phyloP scores from a whole-genome alignment of 495 filamentous ascomycete species.

The Rusavskia elegans region DNA sequence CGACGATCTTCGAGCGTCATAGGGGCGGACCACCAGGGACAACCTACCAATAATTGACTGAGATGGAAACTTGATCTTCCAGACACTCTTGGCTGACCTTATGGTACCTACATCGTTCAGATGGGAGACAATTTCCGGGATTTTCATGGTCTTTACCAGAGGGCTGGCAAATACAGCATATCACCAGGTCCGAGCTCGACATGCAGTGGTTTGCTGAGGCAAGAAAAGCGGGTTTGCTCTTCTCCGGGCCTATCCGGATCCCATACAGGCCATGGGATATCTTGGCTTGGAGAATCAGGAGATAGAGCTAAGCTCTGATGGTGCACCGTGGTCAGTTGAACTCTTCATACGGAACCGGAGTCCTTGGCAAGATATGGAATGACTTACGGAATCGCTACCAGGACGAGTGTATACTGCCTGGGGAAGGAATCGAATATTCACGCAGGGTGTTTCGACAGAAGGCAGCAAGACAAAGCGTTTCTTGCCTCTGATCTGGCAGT shows the following conservation, averaged over 20 bases:
- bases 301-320: conserved; percentile 25
- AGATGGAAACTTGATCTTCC: conserved; percentile 49
- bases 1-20: neutral
- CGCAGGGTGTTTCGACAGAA: conserved; percentile 42
- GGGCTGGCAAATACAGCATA: conserved; percentile 62
- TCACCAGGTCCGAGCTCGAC: conserved; percentile 54
- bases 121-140: neutral
- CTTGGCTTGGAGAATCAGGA: conserved; percentile 19
- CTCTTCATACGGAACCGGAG: too few species aligned
- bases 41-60: conserved; percentile 10
- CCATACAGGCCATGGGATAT: conserved; percentile 49
- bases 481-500: conserved; percentile 49
- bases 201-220: conserved; percentile 34
- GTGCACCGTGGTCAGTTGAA: too few species aligned
- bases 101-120: conserved; percentile 31
- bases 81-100: conserved; percentile 54
- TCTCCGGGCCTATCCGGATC: conserved; percentile 44
- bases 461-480: conserved; percentile 61
- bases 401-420: conserved; percentile 16
- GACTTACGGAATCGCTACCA: too few species aligned
- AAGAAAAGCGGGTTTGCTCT: conserved; percentile 35
- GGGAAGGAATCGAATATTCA: conserved; percentile 39
- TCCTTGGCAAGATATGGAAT: too few species aligned
- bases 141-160: conserved; percentile 35
- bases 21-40: too few species aligned